Conservation (phyloP, 306 rosid species). For the Quercus ilex region DNA sequence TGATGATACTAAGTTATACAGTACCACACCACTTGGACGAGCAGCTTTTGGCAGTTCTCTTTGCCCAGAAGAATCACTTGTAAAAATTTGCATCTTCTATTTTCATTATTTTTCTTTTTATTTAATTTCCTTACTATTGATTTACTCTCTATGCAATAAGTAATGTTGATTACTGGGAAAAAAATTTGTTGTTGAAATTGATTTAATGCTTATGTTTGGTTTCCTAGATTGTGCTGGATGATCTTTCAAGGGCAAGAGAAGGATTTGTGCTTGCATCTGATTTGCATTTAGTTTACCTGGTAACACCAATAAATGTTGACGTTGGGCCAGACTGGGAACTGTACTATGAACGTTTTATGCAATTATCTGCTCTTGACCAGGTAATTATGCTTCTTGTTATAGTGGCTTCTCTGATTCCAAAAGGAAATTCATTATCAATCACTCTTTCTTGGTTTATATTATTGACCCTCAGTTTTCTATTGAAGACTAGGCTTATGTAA, state of each 20-base stretch:
- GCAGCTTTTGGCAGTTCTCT: slow-evolving; percentile 98
- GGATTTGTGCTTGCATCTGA: slow-evolving; percentile 99
- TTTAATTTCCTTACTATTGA: slow-evolving; percentile 12
- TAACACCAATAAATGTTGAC: slow-evolving; percentile 88
- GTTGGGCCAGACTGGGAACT: slow-evolving; percentile 96
- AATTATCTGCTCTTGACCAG: slow-evolving; percentile 83
- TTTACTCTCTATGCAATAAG: background rate
- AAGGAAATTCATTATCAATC: background rate
- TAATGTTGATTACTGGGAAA: background rate
- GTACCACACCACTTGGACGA: slow-evolving; percentile 90
- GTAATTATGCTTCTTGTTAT: slow-evolving; percentile 33
- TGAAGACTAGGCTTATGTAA: background rate
- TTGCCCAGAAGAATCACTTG: slow-evolving; percentile 96
- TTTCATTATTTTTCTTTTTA: slow-evolving; percentile 10
- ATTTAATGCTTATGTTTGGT: slow-evolving; percentile 14
- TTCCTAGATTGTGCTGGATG: slow-evolving; percentile 81
- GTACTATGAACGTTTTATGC: slow-evolving; percentile 76
- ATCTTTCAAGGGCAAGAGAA: slow-evolving; percentile 97
- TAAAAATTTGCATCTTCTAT: slow-evolving; percentile 31
- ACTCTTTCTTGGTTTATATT: slow-evolving; percentile 3
- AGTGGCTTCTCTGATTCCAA: background rate
- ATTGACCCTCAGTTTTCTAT: background rate
- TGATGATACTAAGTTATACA: slow-evolving; percentile 75
- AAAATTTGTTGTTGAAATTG: background rate
- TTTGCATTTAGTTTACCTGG: slow-evolving; percentile 88